Conservation (phyloP, 1,139 yeast genomes). For the Wickerhamomyces sp. region DNA sequence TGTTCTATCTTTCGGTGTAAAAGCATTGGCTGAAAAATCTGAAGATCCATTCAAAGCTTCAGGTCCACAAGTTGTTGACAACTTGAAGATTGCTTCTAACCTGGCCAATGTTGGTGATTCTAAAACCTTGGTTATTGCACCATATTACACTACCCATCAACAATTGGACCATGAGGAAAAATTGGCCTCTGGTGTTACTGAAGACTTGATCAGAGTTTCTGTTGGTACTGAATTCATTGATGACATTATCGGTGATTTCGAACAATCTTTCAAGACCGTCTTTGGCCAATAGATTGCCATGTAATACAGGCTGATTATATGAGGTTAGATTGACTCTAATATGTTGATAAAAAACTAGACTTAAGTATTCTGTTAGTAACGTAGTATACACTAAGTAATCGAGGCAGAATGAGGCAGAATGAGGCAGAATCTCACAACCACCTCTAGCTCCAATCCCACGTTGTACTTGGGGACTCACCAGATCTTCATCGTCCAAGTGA, state of each 20-base stretch:
- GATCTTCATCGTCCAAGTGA: too few relatives aligned
- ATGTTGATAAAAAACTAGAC: too few relatives aligned
- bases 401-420: too few relatives aligned
- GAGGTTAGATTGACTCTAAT: too few relatives aligned
- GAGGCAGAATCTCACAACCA: too few relatives aligned
- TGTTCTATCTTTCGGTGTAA: constrained; percentile 84
- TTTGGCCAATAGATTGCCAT: constrained; percentile 25
- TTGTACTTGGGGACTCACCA: too few relatives aligned
- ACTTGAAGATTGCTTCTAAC: constrained; percentile 77
- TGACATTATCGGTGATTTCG: constrained; percentile 82
- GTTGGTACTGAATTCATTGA: constrained; percentile 89
- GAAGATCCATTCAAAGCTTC: constrained; percentile 61
- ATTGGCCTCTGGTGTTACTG: constrained; percentile 74
- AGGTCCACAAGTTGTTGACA: constrained; percentile 80
- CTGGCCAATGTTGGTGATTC: constrained; percentile 97
- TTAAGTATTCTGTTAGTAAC: too few relatives aligned
- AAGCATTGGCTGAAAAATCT: constrained; percentile 45
- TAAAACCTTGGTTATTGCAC: constrained; percentile 91
- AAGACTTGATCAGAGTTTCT: constrained; percentile 82
- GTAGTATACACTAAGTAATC: too few relatives aligned
- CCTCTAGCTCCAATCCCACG: too few relatives aligned
- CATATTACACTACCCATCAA: constrained; percentile 92
- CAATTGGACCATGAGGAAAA: constrained; percentile 83
- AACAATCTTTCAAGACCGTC: constrained; percentile 65
- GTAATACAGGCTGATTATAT: too few relatives aligned